Evolutionary conservation across 192 early-diverging fungal genomes (phyloP).

Genomic region (Linderina pennispora): DNA sequence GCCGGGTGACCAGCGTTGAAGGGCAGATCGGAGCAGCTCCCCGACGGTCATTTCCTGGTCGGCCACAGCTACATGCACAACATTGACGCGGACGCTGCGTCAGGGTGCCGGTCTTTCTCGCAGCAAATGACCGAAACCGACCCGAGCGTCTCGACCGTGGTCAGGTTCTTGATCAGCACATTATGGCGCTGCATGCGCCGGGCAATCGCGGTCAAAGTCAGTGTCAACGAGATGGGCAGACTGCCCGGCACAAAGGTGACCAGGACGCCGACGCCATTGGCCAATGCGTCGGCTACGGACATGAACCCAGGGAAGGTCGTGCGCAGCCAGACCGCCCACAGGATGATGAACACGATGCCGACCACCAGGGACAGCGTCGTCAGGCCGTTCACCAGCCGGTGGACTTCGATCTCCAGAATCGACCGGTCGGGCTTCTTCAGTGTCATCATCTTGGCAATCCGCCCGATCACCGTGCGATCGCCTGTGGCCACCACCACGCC

Average conservation of each 20-base stretch:
- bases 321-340: conserved; percentile 56
- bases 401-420: conserved; percentile 61
- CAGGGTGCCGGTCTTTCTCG: conserved; percentile 92
- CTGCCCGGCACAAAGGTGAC: conserved; percentile 78
- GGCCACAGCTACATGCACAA: conserved; percentile 17
- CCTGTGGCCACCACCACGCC: conserved; percentile 76
- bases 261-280: conserved; percentile 57
- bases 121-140: conserved; percentile 66
- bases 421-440: conserved; percentile 35
- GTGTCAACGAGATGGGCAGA: conserved; percentile 72
- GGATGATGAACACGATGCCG: conserved; percentile 44
- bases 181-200: conserved; percentile 63
- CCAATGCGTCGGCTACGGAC: conserved; percentile 41
- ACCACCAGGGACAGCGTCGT: conserved; percentile 49
- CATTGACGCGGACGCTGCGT: conserved; percentile 74
- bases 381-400: conserved; percentile 73
- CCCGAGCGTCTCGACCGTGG: conserved; percentile 84
- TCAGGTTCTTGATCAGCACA: conserved; percentile 76
- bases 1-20: conserved; percentile 15
- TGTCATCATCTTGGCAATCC: conserved; percentile 57
- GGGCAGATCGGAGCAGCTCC: background rate
- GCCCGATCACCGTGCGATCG: conserved; percentile 70
- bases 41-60: conserved; percentile 21
- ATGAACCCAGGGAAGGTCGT: conserved; percentile 52
- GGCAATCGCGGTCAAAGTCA: conserved; percentile 71